A percentile compares a stretch with the other conserved stretches of the same genome.
Conservation (phyloP, 495 filamentous ascomycete species). For the Cryomyces minteri region DNA sequence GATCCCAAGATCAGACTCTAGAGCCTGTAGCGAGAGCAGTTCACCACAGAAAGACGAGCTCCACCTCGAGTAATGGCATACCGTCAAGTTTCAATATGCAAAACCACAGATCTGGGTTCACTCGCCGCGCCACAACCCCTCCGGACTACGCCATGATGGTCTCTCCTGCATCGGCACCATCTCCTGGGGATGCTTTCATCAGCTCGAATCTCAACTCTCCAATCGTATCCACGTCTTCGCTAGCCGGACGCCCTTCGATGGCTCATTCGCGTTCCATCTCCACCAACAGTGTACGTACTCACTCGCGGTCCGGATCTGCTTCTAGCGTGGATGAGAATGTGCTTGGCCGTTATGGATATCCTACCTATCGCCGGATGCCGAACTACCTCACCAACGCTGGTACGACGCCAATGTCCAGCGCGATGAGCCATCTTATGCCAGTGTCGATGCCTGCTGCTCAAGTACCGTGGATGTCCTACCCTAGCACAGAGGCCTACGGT, state of each 20-base stretch:
- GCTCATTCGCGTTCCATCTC: constrained; percentile 33
- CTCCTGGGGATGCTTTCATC: constrained; percentile 20
- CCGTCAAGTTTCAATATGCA: constrained; percentile 28
- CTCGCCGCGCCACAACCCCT: constrained; percentile 46
- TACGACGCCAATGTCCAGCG: constrained; percentile 7
- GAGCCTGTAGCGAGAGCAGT: constrained; percentile 31
- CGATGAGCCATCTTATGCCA: constrained; percentile 12
- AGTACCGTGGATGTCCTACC: constrained; percentile 10
- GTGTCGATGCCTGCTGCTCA: constrained; percentile 8
- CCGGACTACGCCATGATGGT: constrained; percentile 36
- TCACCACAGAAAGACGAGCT: constrained; percentile 34
- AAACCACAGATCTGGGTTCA: constrained; percentile 20
- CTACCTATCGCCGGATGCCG: constrained; percentile 63
- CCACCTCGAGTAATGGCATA: constrained; percentile 31
- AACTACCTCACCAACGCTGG: constrained; percentile 30
- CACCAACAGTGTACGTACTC: constrained; percentile 29
- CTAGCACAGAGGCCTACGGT: not conserved
- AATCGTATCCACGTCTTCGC: constrained; percentile 35
- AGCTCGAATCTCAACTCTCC: constrained; percentile 44
- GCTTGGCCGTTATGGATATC: constrained; percentile 54
- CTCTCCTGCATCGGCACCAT: constrained; percentile 30
- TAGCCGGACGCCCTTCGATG: constrained; percentile 28
- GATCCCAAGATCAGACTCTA: constrained; percentile 65
- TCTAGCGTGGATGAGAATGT: constrained; percentile 48
- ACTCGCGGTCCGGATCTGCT: constrained; percentile 30